Evolutionary conservation across 1,284 basidiomycete genomes (phyloP), one percentile per base, ranked within the genome.

Genomic region (Cryptococcus amylolentus): DNA sequence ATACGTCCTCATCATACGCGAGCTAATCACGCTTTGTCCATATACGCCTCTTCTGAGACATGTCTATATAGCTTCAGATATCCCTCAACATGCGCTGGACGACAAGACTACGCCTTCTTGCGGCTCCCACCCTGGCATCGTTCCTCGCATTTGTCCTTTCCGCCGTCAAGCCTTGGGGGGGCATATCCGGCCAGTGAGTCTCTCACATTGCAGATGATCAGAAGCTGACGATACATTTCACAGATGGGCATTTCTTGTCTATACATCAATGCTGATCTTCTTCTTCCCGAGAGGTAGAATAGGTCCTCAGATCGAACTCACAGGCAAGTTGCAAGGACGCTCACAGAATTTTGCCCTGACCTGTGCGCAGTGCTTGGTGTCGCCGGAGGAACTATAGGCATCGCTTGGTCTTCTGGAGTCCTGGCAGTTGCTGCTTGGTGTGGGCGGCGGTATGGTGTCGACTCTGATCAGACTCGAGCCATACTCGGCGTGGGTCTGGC

Each of bases 241-340:
- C 31, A 75, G 74, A 38, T 79, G 73, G 60, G 71, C 70, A 3
- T 79, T 77, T 46, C 64, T 78, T 44, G 63, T 69, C 5, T 68
- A 71, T 54, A 78, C 77, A 1, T 63, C 70, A 4, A 58, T 72
- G 20, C 50, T 75, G 9, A 69, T 79, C 13, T 78, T 77, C 68
- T 79, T 75, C 64, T 77, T 78, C 44, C 77, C 77, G 0, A 57
- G 65, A n/a, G 71, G 70, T 2, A 64, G 66, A 0, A 62, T 77
- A 4, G 64, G 66, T n/a, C 58, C 66, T n/a, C 71, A 76, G 47
- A 43, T 77, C 6, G 75, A 78, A 61, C 55, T 58, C 14, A 73
- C 69, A 31, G 61, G 73, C 75, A 35, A 64, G 70, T 49, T 14
- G 31, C 7, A 13, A 23, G 1, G n/a, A 39, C 31, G 28, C 31